Evolutionary conservation across 805 yeast species (phyloP).

Genomic region (Kodamaea hsintzibuensis): DNA sequence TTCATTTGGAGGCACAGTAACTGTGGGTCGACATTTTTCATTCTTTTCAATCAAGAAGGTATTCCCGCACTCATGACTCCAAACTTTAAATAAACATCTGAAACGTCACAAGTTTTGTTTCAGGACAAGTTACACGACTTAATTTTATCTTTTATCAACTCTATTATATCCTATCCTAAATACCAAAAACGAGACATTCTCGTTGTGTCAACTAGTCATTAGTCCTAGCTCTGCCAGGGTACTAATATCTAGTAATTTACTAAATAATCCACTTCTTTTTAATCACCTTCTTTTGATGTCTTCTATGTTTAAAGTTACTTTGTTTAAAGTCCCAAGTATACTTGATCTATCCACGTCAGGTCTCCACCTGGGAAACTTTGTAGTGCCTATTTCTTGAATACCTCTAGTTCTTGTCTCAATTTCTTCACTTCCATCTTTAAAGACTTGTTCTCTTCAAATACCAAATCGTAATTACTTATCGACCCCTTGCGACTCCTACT

Average conservation of each 20-base stretch:
- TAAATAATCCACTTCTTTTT: no score
- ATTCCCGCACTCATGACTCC: no score
- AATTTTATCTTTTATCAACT: neutral
- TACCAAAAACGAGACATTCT: neutral
- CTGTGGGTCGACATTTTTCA: no score
- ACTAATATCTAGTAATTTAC: no score
- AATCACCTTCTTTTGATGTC: neutral
- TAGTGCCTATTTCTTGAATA: conserved; percentile 1
- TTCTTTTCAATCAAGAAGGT: no score
- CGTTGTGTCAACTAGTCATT: neutral
- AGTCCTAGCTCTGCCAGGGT: neutral
- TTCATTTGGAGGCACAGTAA: neutral
- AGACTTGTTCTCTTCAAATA: conserved; percentile 14
- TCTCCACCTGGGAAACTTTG: no score
- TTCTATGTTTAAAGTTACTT: no score
- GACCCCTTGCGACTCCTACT: conserved; percentile 13
- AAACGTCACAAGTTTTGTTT: neutral
- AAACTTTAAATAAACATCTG: neutral
- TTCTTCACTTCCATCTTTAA: conserved; percentile 14
- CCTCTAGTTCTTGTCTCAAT: conserved; percentile 14
- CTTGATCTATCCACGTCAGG: no score
- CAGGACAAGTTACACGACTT: neutral
- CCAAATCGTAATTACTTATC: conserved; percentile 10
- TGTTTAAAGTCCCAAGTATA: no score
- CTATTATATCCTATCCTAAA: neutral